Conservation (phyloP, 257 asterid species). For the Ligustrum vulgare region DNA sequence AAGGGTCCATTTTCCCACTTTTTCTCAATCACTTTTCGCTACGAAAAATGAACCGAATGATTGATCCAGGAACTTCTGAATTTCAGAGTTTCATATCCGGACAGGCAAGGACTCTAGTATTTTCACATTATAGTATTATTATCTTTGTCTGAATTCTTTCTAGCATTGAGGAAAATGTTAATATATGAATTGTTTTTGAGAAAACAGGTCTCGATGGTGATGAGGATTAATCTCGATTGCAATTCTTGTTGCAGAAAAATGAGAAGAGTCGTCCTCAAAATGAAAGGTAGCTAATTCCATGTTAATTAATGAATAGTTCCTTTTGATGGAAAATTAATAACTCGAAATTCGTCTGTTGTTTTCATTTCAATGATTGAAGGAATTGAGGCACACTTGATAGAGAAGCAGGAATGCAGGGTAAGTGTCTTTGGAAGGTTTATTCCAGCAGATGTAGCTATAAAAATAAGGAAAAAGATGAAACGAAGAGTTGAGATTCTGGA, state of each 20-base stretch:
- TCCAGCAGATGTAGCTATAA: slow-evolving; percentile 44
- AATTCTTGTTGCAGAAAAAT: slow-evolving; percentile 76
- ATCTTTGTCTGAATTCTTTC: no score
- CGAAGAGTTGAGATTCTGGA: slow-evolving; percentile 47
- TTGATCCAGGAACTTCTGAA: not conserved
- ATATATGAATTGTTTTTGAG: not conserved
- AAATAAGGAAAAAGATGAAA: slow-evolving; percentile 42
- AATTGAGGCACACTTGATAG: slow-evolving; percentile 67
- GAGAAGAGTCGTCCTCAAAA: slow-evolving; percentile 63
- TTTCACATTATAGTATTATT: not conserved
- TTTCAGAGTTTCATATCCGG: slow-evolving; percentile 14
- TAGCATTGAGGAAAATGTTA: no score
- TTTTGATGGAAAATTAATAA: not conserved
- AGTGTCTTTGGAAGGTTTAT: slow-evolving; percentile 34
- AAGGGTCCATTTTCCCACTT: not conserved
- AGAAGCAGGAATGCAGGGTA: slow-evolving; percentile 43
- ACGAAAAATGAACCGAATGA: not conserved
- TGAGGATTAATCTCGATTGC: slow-evolving; percentile 82
- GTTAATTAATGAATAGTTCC: not conserved
- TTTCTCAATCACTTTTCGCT: slow-evolving; percentile 6
- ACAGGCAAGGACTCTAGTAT: slow-evolving; percentile 8
- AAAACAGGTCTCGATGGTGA: slow-evolving; percentile 67
- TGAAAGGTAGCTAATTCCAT: slow-evolving; percentile 54
- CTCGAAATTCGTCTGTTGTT: not conserved
- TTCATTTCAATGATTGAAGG: slow-evolving; percentile 32